Evolutionary conservation across 352 stramenopile genomes (phyloP).

Genomic region (Stephanocyclus meneghinianus): DNA sequence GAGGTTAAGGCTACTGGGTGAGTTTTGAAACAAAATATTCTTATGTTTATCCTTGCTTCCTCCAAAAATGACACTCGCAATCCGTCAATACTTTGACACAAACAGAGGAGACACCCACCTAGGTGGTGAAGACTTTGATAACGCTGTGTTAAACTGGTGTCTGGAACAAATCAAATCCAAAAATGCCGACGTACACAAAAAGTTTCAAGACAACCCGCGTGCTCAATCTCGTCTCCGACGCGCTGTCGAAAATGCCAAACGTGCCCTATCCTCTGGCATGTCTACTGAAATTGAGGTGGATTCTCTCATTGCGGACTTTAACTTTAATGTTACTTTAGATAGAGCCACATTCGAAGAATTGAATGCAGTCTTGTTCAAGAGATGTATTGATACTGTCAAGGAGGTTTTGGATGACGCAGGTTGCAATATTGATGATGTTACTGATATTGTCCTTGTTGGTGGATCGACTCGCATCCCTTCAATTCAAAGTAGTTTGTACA

Average conservation of each 20-base stretch:
- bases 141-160: slow-evolving; percentile 79
- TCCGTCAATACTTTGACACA: neutral
- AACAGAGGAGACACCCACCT: slow-evolving; percentile 78
- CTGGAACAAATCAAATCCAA: slow-evolving; percentile 88
- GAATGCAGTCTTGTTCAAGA: slow-evolving; percentile 80
- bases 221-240: slow-evolving; percentile 57
- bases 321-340: slow-evolving; percentile 70
- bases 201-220: slow-evolving; percentile 36
- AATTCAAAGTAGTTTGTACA: slow-evolving; percentile 70
- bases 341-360: slow-evolving; percentile 69
- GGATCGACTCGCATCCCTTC: slow-evolving; percentile 76
- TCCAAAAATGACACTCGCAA: neutral
- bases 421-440: slow-evolving; percentile 52
- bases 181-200: slow-evolving; percentile 36
- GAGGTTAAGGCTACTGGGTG: slow-evolving; percentile 76
- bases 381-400: slow-evolving; percentile 85
- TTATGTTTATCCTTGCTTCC: neutral
- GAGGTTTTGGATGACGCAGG: slow-evolving; percentile 59
- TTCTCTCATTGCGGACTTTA: slow-evolving; percentile 62
- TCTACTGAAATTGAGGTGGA: slow-evolving; percentile 71
- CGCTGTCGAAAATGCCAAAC: slow-evolving; percentile 73
- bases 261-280: slow-evolving; percentile 50
- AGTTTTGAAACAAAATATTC: neutral
- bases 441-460: slow-evolving; percentile 82
- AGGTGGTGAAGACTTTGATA: slow-evolving; percentile 84